Evolutionary conservation across 177 flowering plant species (phyloP).

Genomic region (Telopea speciosissima): DNA sequence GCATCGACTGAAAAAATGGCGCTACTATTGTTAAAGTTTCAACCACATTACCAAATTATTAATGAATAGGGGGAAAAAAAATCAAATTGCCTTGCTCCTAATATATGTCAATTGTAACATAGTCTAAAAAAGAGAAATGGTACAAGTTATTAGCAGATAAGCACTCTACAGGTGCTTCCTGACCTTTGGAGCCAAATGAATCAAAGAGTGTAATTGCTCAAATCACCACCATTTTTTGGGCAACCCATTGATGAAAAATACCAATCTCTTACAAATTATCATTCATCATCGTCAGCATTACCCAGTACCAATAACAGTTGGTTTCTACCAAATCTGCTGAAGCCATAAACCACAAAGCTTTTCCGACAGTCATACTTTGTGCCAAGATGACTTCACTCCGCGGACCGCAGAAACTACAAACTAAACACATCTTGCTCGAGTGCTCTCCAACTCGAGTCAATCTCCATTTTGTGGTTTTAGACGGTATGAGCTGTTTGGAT

Average conservation of each 20-base stretch:
- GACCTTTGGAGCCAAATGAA: not conserved
- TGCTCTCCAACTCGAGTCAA: no score
- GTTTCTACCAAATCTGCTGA: not conserved
- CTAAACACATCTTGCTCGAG: no score
- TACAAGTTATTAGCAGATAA: not conserved
- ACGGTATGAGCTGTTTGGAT: slow-evolving; percentile 72
- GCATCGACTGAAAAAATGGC: no score
- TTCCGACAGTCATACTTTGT: not conserved
- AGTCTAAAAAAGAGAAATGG: not conserved
- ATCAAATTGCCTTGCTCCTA: not conserved
- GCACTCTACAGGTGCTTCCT: not conserved
- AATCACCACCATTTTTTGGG: not conserved
- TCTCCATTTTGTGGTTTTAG: slow-evolving; percentile 17
- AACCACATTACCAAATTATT: no score
- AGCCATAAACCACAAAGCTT: not conserved
- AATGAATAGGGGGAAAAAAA: not conserved
- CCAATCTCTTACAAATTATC: not conserved
- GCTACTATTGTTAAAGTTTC: no score
- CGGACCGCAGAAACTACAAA: no score
- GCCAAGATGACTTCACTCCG: not conserved
- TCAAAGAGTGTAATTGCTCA: not conserved
- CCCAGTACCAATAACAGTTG: not conserved
- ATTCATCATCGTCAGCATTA: not conserved
- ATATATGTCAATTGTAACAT: not conserved
- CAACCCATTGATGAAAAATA: not conserved